Evolutionary conservation across 1,139 yeast species (phyloP).

Genomic region (Zygoascus hellenicus): DNA sequence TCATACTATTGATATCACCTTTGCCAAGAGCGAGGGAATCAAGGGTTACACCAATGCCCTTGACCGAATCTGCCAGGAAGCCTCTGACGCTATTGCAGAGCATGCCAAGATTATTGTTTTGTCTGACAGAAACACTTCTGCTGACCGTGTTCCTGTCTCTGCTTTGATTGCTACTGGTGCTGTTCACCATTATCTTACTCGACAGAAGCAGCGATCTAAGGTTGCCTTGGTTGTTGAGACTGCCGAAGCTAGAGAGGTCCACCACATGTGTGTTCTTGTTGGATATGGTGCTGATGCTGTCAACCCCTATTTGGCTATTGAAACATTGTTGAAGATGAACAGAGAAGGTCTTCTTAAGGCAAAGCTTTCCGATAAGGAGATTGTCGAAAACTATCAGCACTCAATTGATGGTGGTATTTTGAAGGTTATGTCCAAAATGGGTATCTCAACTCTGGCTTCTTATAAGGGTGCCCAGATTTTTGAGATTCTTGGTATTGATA

Average conservation of each 20-base stretch:
- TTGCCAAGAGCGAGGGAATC: constrained; percentile 72
- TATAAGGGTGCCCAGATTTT: constrained; percentile 98
- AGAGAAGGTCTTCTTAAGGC: constrained; percentile 67
- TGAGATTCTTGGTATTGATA: constrained; percentile 94
- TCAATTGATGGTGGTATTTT: constrained; percentile 86
- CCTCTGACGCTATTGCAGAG: constrained; percentile 76
- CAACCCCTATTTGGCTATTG: constrained; percentile 90
- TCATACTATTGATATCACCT: constrained; percentile 82
- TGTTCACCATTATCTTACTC: constrained; percentile 91
- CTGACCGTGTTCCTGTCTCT: constrained; percentile 69
- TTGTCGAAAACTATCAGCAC: constrained; percentile 70
- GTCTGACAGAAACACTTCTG: constrained; percentile 60
- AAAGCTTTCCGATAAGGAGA: constrained; percentile 48
- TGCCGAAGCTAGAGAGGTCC: constrained; percentile 97
- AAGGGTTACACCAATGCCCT: constrained; percentile 80
- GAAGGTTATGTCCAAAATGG: constrained; percentile 99
- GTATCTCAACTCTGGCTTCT: constrained; percentile 94
- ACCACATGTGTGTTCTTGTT: constrained; percentile 86
- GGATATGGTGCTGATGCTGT: constrained; percentile 98
- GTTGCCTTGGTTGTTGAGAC: constrained; percentile 89
- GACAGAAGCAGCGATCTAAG: constrained; percentile 93
- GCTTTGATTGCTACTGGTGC: constrained; percentile 96
- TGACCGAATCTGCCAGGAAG: constrained; percentile 82
- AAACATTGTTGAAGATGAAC: constrained; percentile 80
- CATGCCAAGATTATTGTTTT: constrained; percentile 69